Conservation (phyloP, 345 rosid species). For the Populus davidiana region DNA sequence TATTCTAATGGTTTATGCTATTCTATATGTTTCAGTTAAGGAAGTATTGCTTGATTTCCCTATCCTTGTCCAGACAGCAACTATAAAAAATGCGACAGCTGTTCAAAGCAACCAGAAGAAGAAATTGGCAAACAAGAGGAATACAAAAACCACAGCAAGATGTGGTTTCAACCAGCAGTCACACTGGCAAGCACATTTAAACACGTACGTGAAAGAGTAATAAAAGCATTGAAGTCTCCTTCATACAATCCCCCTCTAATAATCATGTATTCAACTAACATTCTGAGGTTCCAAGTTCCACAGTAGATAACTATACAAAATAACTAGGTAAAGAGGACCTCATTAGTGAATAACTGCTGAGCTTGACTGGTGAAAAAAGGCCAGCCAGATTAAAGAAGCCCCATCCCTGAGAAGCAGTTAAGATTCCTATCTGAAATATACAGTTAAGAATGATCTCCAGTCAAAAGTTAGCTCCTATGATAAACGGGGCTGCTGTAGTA, state of each 20-base stretch:
- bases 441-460: not conserved
- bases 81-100: too few species aligned
- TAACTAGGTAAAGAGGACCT: too few species aligned
- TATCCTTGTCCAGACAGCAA: too few species aligned
- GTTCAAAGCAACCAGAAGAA: too few species aligned
- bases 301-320: not conserved
- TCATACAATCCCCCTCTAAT: not conserved
- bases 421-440: not conserved
- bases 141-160: too few species aligned
- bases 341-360: too few species aligned
- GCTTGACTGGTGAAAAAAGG: not conserved
- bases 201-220: not conserved
- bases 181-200: too few species aligned
- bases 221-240: not conserved
- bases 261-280: not conserved
- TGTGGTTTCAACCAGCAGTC: too few species aligned
- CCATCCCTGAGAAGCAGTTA: too few species aligned
- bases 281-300: not conserved
- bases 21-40: not conserved
- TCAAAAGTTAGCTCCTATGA: not conserved
- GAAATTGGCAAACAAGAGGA: too few species aligned
- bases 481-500: not conserved
- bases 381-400: not conserved
- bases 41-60: not conserved
- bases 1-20: not conserved